Conservation (phyloP, 805 yeast species). For the Starmerella asiatica region DNA sequence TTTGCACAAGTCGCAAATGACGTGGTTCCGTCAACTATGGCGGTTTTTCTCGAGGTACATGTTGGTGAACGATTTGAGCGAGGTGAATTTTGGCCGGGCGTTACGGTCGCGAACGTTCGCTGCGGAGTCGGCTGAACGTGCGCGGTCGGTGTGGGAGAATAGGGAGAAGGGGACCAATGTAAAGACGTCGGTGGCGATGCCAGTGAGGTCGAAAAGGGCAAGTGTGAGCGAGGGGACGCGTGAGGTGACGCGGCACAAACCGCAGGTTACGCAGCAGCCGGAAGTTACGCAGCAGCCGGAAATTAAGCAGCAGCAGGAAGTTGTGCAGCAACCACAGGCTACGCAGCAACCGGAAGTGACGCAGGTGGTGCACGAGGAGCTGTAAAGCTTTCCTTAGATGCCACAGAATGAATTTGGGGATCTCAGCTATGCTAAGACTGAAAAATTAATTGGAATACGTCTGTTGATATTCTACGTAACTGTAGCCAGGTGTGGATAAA, state of each 20-base stretch:
- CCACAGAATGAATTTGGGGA: no score
- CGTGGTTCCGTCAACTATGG: conserved; percentile 92
- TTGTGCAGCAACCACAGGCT: no score
- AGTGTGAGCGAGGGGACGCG: background rate
- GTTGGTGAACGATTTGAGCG: conserved; percentile 46
- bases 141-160: background rate
- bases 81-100: conserved; percentile 11
- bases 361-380: no score
- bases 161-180: conserved; percentile 1
- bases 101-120: conserved; percentile 3
- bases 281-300: background rate
- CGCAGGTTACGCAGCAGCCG: conserved; percentile 1
- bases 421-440: no score
- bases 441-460: no score
- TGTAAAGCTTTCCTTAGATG: no score
- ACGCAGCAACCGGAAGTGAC: no score
- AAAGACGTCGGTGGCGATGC: conserved; percentile 7
- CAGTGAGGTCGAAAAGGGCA: background rate
- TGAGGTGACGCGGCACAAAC: conserved; percentile 12
- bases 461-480: no score
- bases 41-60: conserved; percentile 61
- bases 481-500: no score
- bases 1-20: conserved; percentile 83
- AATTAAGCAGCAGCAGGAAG: no score
- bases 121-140: conserved; percentile 1